Percentiles rank a stretch among this genome's conserved stretches.
These are phyloP conservation scores for Wakefieldia striispora DNA, from an alignment of 768 basidiomycete species.

Conservation along the genomic window DNA sequence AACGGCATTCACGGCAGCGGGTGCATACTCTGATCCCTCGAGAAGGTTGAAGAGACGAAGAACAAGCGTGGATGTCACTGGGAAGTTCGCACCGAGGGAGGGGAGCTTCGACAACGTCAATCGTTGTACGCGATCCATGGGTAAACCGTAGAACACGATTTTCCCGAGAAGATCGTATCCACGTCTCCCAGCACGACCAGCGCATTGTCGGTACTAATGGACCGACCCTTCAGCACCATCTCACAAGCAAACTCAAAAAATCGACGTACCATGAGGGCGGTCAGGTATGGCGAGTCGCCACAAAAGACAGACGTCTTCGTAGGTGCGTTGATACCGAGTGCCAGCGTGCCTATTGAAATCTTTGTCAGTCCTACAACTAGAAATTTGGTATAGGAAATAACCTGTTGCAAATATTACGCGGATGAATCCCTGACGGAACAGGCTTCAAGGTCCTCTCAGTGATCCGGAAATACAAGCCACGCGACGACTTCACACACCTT, in stretches of 20 bases:
- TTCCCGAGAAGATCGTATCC: conserved; percentile 70
- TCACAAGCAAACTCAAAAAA: not conserved
- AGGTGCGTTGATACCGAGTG: conserved; percentile 75
- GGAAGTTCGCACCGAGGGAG: conserved; percentile 61
- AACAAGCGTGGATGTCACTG: conserved; percentile 61
- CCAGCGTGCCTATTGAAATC: conserved; percentile 52
- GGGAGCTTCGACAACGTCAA: conserved; percentile 63
- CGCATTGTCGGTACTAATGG: conserved; percentile 65
- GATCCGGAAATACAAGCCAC: not conserved
- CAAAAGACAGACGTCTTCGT: conserved; percentile 64
- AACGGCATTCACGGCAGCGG: conserved; percentile 48
- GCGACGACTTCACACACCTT: conserved; percentile 37
- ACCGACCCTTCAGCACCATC: not conserved
- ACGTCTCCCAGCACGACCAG: conserved; percentile 70
- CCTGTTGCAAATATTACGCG: conserved; percentile 68
- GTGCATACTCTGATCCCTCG: conserved; percentile 54
- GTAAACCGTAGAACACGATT: conserved; percentile 69
- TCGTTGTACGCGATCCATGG: conserved; percentile 62
- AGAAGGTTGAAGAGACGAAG: conserved; percentile 66
- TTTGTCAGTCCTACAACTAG: not conserved
- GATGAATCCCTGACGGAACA: conserved; percentile 62
- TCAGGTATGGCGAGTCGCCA: conserved; percentile 58
- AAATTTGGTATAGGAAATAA: conserved; percentile 13
- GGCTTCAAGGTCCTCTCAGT: conserved; percentile 6
- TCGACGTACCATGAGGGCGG: conserved; percentile 53